Evolutionary conservation across 306 rosid genomes (phyloP).

Genomic region (Luffa aegyptiaca): DNA sequence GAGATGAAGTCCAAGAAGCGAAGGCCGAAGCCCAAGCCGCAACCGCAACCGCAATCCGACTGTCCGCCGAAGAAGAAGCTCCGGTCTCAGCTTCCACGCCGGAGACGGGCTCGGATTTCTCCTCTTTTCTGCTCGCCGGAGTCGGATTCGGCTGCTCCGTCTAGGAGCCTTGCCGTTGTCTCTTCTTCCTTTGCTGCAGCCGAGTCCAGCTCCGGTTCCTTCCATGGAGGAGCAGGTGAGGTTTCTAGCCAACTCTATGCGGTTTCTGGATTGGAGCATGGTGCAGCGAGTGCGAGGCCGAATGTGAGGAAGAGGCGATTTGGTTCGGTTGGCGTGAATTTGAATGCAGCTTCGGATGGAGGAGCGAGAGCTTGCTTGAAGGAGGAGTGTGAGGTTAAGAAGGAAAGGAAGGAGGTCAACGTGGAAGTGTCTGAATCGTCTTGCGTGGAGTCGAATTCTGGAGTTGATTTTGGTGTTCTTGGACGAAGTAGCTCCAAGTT

Average conservation of each 20-base stretch:
- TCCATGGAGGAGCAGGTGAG: constrained; percentile 27
- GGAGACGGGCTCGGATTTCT: constrained; percentile 42
- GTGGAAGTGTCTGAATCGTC: constrained; percentile 56
- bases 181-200: constrained; percentile 24
- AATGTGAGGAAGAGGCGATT: constrained; percentile 21
- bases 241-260: constrained; percentile 48
- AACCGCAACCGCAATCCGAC: constrained; percentile 8
- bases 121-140: constrained; percentile 27
- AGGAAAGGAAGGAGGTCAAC: constrained; percentile 15
- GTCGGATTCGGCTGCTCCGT: neutral
- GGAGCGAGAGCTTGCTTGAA: constrained; percentile 16
- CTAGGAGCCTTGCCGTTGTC: constrained; percentile 4
- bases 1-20: constrained; percentile 29
- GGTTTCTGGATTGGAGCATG: constrained; percentile 23
- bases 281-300: constrained; percentile 6
- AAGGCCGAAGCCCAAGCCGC: constrained; percentile 28
- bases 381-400: constrained; percentile 18
- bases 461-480: constrained; percentile 17
- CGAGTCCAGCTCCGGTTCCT: constrained; percentile 34
- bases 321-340: neutral
- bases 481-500: constrained; percentile 26
- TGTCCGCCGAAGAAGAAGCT: constrained; percentile 42
- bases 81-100: constrained; percentile 59
- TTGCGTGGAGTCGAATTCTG: constrained; percentile 72
- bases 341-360: constrained; percentile 3